phyloP scores from a whole-genome alignment of 768 basidiomycete genomes.

The Nidula microcarpa region DNA sequence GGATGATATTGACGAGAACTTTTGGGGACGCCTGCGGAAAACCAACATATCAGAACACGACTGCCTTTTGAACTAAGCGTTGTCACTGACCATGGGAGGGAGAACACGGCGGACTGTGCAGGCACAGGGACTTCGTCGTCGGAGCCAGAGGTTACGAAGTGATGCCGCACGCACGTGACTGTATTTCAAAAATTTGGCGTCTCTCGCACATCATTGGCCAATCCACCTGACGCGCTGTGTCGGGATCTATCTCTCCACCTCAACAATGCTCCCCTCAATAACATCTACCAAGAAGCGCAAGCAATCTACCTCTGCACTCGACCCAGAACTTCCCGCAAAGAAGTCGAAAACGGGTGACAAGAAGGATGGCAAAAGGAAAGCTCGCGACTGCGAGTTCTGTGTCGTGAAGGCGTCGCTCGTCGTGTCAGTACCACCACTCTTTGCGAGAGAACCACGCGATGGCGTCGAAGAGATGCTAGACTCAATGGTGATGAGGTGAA shows the following conservation, averaged over 20 bases:
- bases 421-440: slow-evolving; percentile 79
- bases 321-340: slow-evolving; percentile 22
- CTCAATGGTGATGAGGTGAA: slow-evolving; percentile 92
- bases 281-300: slow-evolving; percentile 25
- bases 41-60: too few species aligned
- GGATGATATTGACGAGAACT: slow-evolving; percentile 73
- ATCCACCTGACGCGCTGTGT: background rate
- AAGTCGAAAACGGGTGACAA: slow-evolving; percentile 33
- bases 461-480: slow-evolving; percentile 91
- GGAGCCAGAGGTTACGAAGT: too few species aligned
- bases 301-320: slow-evolving; percentile 21
- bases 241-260: background rate
- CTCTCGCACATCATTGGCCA: background rate
- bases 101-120: too few species aligned
- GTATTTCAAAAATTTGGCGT: too few species aligned
- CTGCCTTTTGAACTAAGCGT: too few species aligned
- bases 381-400: slow-evolving; percentile 50
- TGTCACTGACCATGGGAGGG: too few species aligned
- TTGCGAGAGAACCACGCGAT: slow-evolving; percentile 62
- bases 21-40: slow-evolving; percentile 76
- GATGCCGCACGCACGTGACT: background rate
- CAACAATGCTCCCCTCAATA: background rate
- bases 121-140: too few species aligned
- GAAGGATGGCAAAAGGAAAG: slow-evolving; percentile 29
- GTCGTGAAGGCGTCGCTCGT: slow-evolving; percentile 61